Base-by-base conservation (phyloP, 1,284 basidiomycete species). In the Inonotus obliquus region DNA sequence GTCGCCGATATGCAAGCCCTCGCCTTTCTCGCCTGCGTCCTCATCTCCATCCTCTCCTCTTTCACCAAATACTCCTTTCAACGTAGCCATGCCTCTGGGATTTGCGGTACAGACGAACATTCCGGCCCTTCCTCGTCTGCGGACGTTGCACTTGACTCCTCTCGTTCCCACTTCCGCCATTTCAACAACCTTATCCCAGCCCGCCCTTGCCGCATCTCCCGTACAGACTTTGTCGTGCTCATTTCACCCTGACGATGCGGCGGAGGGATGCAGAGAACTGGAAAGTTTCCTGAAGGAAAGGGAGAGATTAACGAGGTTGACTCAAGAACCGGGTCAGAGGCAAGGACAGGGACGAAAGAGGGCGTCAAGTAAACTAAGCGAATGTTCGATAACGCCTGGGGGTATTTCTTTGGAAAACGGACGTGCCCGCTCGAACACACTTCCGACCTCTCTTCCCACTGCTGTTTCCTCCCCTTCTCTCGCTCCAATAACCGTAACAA, bases 111-210 rank as follows among this genome's bases (percentile, higher is more conserved):
- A 48, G 39, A 23, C 48, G 10, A n/a, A 23, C 19, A n/a, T 51
- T 2, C 58, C 57, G 11, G 41, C 54, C 14, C 75, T 85, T 59
- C 78, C 75, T 27, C 73, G 75, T 45, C 77, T 86, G 45, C 78
- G 80, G 52, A 81, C 79, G 64, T 74, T 86, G 14, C 82, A 83
- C 70, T 79, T 86, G 68, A 79, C 81, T 4, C 81, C 84, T 0
- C 81, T 81, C 72, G 83, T 86, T 74, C 82, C 84, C 25, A 78
- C 85, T 35, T 80, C 83, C 67, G 77, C 77, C 66, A 79, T 86
- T 63, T 80, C 81, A 32, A 79, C 83, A 66, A 85, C 84, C 1
- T 77, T 86, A 32, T 44, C 63, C 17, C 63, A 64, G 68, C 73
- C 81, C 27, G 79, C 80, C 58, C 77, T 87, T 59, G 81, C 82